Conservation (phyloP, 108 stramenopile species). For the Cafeteria roenbergensis region DNA sequence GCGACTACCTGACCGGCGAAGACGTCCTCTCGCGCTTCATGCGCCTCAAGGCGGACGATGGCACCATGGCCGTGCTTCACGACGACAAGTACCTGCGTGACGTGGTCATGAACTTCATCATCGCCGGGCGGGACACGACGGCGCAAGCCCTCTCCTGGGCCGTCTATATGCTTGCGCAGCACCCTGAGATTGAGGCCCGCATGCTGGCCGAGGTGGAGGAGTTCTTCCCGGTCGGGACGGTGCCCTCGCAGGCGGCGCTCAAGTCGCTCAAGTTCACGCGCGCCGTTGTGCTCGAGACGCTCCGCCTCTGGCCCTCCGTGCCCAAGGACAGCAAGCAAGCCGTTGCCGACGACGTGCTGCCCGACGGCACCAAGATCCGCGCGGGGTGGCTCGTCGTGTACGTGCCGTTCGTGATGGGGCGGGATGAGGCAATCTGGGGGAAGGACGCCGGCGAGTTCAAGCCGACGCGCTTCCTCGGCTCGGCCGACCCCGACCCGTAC, state of each 20-base stretch:
- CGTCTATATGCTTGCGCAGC: slow-evolving; percentile 28
- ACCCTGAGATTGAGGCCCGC: slow-evolving; percentile 26
- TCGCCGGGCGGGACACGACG: slow-evolving; percentile 54
- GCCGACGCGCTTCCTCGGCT: slow-evolving; percentile 27
- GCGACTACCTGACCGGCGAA: neutral
- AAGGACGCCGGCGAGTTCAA: slow-evolving; percentile 26
- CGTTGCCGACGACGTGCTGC: slow-evolving; percentile 31
- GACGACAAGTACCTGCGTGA: slow-evolving; percentile 36
- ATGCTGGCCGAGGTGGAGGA: slow-evolving; percentile 27
- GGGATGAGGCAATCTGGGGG: slow-evolving; percentile 32
- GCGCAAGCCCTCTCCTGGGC: slow-evolving; percentile 42
- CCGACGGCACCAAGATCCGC: slow-evolving; percentile 40
- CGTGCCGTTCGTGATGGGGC: slow-evolving; percentile 28
- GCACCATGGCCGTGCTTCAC: neutral
- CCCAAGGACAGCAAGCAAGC: slow-evolving; percentile 32
- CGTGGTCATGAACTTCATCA: slow-evolving; percentile 39
- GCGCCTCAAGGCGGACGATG: slow-evolving; percentile 4
- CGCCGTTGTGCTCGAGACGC: slow-evolving; percentile 31
- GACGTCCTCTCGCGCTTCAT: slow-evolving; percentile 28
- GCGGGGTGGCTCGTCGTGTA: slow-evolving; percentile 26
- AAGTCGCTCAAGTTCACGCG: slow-evolving; percentile 29
- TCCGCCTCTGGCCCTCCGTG: slow-evolving; percentile 44
- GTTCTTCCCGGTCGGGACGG: slow-evolving; percentile 8
- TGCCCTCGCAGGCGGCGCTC: neutral
- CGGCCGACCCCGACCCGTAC: neutral